Base-by-base conservation (phyloP, 352 stramenopile species). In the Phytophthora capsici region DNA sequence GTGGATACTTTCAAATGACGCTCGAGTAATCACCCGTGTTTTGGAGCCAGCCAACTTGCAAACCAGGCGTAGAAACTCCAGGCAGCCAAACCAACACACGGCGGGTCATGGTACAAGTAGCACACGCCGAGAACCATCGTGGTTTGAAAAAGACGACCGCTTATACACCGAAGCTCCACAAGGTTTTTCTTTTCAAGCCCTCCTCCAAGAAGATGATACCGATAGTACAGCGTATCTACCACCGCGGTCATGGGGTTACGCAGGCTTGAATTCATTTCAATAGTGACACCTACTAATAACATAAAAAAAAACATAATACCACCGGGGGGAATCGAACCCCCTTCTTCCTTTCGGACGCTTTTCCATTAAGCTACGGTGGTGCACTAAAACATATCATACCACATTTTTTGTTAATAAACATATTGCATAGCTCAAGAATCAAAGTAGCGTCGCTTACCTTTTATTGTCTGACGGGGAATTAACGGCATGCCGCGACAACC, bases 401-500 rank as follows among this genome's bases (percentile, higher is more conserved):
- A n/a, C 17, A 46, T 23, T 30, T 17, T 47, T 47, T 25, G 40
- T 28, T 30, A 47, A 47, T 19, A n/a, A 13, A 6, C 14, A 19
- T 26, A n/a, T 0, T 47, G 40, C 4, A 8, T 47, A 8, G 16
- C 12, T 28, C n/a, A 47, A 47, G n/a, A n/a, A n/a, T n/a, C 40
- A 26, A 19, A 47, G 16, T 6, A 12, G 40, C 40, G 40, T n/a
- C n/a, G n/a, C n/a, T n/a, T 6, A 47, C 40, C 40, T 14, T 47
- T 47, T 30, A 26, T 25, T 47, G 40, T 47, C 38, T 45, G 16
- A 45, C 38, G 38, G 38, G 38, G 6, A 45, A 45, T 45, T 45
- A 45, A 45, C 38, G 38, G 38, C 38, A 45, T 22, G 16, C 38
- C 38, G 38, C 38, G 38, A 45, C 38, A 23, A 45, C 16, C 38